Base-by-base conservation (phyloP, 495 filamentous ascomycete genomes). In the Penicillium angulare region DNA sequence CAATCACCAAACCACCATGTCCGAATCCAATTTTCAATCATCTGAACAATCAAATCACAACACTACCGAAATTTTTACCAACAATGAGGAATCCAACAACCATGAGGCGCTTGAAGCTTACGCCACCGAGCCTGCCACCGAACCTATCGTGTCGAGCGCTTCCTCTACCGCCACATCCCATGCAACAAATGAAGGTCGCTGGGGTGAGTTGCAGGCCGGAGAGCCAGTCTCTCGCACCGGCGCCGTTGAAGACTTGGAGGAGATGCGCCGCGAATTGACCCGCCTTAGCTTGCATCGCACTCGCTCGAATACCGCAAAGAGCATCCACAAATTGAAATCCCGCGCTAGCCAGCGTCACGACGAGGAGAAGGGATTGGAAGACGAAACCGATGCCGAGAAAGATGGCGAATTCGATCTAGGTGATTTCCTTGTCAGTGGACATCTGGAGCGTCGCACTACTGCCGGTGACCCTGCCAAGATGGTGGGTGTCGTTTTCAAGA, bases 401-500 rank as follows among this genome's bases (percentile, higher is more conserved):
- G 79, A 79, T 12, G 77, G 79, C 1, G 82, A 78, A 5, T 92
- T 95, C 56, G 79, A 88, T 47, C 68, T 95, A 1, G 83, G 79
- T 22, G 71, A 82, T 34, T 95, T 95, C 63, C 79, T 95, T 66
- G 78, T 83, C 8, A 85, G 90, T 36, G 89, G 89, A 13, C 86
- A 88, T 53, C 85, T 95, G 50, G 89, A 92, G 68, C 89, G 87
- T 59, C 80, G 88, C 13, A 81, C 80, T 2, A 84, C 85, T 10
- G 64, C 64, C 33, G 82, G 81, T 5, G 79, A 78, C 23, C 89
- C 88, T 0, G 80, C 85, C 32, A 95, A 95, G 73, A 89, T 87
- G 57, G 81, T 95, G 17, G 91, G 91, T 3, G 86, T 96, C 1
- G 76, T 91, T 1, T 96, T 89, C 69, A 88, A 87, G 71, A 76